Conservation (phyloP, 1,284 basidiomycete genomes). For the Naganishia albida region DNA sequence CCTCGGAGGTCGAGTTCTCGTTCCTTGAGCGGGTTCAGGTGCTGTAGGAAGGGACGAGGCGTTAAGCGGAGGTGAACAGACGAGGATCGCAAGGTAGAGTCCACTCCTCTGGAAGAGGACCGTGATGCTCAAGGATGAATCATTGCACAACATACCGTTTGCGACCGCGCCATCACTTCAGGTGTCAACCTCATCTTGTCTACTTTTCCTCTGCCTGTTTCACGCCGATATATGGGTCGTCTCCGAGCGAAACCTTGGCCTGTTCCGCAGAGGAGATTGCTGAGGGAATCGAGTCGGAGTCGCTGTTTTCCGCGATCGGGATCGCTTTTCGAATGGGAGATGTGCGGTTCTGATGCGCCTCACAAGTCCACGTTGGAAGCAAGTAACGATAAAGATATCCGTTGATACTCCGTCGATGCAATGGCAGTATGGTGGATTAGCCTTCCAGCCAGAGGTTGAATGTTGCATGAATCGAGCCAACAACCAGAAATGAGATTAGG, state of each 20-base stretch:
- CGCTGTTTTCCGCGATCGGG: too few species aligned
- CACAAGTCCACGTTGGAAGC: too few species aligned
- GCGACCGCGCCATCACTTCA: conserved; percentile 45
- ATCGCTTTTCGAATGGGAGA: too few species aligned
- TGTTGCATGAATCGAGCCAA: too few species aligned
- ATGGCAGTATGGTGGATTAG: too few species aligned
- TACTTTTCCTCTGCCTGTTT: conserved; percentile 3
- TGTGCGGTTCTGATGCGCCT: too few species aligned
- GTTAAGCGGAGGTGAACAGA: conserved; percentile 58
- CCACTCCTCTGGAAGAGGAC: neutral
- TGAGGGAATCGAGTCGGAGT: neutral
- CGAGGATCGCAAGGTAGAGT: neutral
- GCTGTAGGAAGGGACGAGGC: conserved; percentile 44
- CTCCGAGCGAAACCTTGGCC: too few species aligned
- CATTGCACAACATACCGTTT: conserved; percentile 6
- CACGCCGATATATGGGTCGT: neutral
- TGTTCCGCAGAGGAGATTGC: neutral
- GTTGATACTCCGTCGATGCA: too few species aligned
- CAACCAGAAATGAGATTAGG: too few species aligned
- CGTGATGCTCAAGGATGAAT: neutral
- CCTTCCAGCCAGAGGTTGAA: too few species aligned
- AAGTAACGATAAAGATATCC: too few species aligned
- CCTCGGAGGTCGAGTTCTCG: conserved; percentile 92
- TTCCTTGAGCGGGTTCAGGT: conserved; percentile 87
- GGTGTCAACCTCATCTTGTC: conserved; percentile 53